Percentiles rank a stretch among this genome's conserved stretches.
Evolutionary conservation across 257 asterid species (phyloP).

Genomic region (Przewalskia tangutica): DNA sequence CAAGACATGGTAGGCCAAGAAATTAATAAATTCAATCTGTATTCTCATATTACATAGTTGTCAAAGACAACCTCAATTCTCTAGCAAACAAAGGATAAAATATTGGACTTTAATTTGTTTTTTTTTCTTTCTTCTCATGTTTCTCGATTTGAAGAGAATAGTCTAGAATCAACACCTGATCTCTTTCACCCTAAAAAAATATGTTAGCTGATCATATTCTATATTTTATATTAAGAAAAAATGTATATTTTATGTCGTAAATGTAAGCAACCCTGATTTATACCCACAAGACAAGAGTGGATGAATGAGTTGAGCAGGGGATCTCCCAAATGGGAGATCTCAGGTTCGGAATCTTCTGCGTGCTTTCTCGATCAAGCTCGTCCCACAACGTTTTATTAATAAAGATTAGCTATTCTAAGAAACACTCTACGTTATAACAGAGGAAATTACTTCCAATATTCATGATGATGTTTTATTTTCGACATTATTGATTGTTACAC

Average conservation of each 20-base stretch:
- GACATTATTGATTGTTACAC: background rate
- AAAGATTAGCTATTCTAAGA: no score
- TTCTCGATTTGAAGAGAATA: background rate
- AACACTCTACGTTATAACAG: background rate
- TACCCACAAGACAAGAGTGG: no score
- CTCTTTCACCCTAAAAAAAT: background rate
- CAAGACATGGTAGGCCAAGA: background rate
- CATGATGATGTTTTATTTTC: background rate
- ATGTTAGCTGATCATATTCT: background rate
- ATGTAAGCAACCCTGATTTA: background rate
- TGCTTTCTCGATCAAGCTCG: no score
- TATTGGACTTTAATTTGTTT: background rate
- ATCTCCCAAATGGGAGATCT: no score
- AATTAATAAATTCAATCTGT: background rate
- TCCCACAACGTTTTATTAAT: no score
- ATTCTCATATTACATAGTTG: background rate
- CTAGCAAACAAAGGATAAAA: background rate
- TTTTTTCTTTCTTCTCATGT: background rate
- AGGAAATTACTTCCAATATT: background rate
- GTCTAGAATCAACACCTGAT: background rate
- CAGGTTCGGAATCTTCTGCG: no score
- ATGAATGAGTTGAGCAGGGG: no score
- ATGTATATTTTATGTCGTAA: background rate
- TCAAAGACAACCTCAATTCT: background rate
- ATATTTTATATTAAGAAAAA: background rate